These are phyloP conservation scores for Multifurca ochricompacta DNA, from an alignment of 768 basidiomycete species.

Conservation along the genomic window DNA sequence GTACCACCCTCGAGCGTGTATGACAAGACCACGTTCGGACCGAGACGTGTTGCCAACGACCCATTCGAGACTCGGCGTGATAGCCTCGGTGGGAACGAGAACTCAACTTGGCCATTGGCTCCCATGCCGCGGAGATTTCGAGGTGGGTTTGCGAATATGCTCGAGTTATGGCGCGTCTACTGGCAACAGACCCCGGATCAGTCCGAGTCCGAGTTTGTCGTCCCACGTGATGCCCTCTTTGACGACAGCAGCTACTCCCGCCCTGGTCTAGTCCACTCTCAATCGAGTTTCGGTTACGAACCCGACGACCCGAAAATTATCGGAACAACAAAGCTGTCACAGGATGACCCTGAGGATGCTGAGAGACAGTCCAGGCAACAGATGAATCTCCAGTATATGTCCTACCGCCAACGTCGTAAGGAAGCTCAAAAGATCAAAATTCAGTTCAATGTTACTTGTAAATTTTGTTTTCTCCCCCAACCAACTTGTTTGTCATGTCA, in stretches of 20 bases:
- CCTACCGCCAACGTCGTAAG: slow-evolving; percentile 60
- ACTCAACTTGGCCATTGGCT: slow-evolving; percentile 5
- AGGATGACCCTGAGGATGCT: slow-evolving; percentile 54
- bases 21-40: slow-evolving; percentile 11
- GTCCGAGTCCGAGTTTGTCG: slow-evolving; percentile 12
- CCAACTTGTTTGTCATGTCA: background rate
- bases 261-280: slow-evolving; percentile 2
- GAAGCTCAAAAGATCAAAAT: slow-evolving; percentile 57
- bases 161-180: slow-evolving; percentile 17
- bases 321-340: slow-evolving; percentile 40
- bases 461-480: slow-evolving; percentile 22
- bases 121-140: slow-evolving; percentile 15
- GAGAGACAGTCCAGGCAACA: slow-evolving; percentile 40
- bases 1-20: slow-evolving; percentile 42
- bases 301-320: slow-evolving; percentile 68
- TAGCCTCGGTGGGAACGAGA: background rate
- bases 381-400: slow-evolving; percentile 46
- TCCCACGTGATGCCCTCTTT: background rate
- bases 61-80: slow-evolving; percentile 23
- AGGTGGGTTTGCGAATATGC: slow-evolving; percentile 18
- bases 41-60: slow-evolving; percentile 31
- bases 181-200: slow-evolving; percentile 9
- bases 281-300: slow-evolving; percentile 31
- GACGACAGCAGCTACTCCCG: background rate
- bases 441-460: slow-evolving; percentile 70